These are phyloP conservation scores for Corylus avellana DNA, from an alignment of 306 rosid genomes.

Conservation along the genomic window DNA sequence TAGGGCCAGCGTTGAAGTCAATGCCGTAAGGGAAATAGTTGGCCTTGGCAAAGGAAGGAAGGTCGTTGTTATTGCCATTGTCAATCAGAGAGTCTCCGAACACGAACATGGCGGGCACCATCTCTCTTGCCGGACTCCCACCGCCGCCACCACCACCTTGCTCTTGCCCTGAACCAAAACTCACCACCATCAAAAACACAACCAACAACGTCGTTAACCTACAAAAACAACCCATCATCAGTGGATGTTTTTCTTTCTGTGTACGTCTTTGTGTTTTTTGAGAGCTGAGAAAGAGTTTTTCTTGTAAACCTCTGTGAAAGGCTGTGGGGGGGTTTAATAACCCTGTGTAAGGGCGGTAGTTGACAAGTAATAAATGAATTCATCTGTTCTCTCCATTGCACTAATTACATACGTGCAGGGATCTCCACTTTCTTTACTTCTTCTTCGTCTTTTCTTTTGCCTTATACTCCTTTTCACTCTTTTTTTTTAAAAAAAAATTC, in stretches of 20 bases:
- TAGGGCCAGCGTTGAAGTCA: constrained; percentile 84
- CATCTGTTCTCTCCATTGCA: constrained; percentile 53
- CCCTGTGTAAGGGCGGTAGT: constrained; percentile 37
- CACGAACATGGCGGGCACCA: constrained; percentile 91
- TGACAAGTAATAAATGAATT: constrained; percentile 59
- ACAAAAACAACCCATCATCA: neutral
- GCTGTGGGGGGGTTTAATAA: constrained; percentile 21
- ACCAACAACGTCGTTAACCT: constrained; percentile 22
- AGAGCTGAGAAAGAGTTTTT: neutral
- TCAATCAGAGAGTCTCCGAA: constrained; percentile 94
- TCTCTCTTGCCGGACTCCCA: constrained; percentile 5
- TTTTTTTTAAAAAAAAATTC: too few relatives aligned
- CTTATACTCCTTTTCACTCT: too few relatives aligned
- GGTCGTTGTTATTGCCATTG: constrained; percentile 88
- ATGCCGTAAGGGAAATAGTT: constrained; percentile 92
- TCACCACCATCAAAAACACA: constrained; percentile 21
- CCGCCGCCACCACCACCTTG: constrained; percentile 26
- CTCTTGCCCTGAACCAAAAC: constrained; percentile 45
- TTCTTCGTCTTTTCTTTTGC: neutral
- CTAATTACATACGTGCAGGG: constrained; percentile 32
- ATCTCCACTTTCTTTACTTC: constrained; percentile 9
- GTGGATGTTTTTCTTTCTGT: neutral
- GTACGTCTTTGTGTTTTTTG: neutral
- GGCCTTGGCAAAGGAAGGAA: constrained; percentile 87
- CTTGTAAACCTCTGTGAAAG: constrained; percentile 10